Evolutionary conservation across 495 filamentous ascomycete species (phyloP), one percentile per base, ranked within the genome.

Genomic region (Annulohypoxylon maeteangense): DNA sequence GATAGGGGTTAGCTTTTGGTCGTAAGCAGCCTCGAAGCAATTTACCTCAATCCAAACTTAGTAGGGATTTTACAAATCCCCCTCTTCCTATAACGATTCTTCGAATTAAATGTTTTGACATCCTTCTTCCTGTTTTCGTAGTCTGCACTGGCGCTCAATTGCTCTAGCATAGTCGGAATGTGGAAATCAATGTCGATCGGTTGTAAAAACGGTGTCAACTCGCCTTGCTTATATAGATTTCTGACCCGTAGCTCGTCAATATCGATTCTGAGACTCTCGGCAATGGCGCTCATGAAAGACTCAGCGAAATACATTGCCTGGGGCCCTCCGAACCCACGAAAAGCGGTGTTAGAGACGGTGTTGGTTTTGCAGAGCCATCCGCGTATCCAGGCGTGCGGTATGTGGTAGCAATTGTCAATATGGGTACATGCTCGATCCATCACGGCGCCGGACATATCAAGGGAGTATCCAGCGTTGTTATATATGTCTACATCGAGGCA

Each of bases 311-410:
- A 96, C 79, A 95, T 88, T 34, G 92, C 93, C 74, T 96, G 93
- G 0, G 93, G 93, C 3, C 92, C 93, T 56, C 93, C 93, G 74
- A 95, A 96, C 7, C 93, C 93, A 64, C 93, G 90, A 84, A 96
- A 96, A 0, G 93, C 93, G 1, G 92, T 95, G 75, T 96, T 96
- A 0, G 91, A 91, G 31, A 94, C 90, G 0, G 93, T 96, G 93
- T 74, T 95, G 2, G 93, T 96, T 78, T 90, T 95, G 72, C 89
- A 92, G 25, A 92, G 74, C 36, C 89, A 84, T 7, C 93, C 93
- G n/a, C 92, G 88, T n/a, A 96, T 91, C 77, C 91, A 78, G 11
- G 94, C 82, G 69, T 93, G 93, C 0, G 91, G 91, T 63, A 95
- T 91, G 7, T 86, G 84, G 77, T 95, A 96, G 51, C 90, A 90